These are phyloP conservation scores for Podospora fimiseda DNA, from an alignment of 495 filamentous ascomycete species.

Conservation along the genomic window DNA sequence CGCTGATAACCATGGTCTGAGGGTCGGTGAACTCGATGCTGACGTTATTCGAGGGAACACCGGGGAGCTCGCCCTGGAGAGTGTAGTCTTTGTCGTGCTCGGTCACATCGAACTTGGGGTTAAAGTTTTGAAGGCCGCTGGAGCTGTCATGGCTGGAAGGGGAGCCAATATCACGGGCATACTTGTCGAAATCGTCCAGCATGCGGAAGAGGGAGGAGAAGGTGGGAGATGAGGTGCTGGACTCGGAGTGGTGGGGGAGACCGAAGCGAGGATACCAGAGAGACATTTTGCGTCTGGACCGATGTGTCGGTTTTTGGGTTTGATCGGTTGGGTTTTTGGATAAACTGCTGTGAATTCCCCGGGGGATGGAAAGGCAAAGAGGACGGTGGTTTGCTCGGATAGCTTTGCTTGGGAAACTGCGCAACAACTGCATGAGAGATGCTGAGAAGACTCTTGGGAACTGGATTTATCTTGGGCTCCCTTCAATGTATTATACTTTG, in stretches of 20 bases:
- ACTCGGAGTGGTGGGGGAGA: conserved; percentile 4
- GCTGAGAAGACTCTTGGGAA: too few relatives aligned
- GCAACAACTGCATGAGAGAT: too few relatives aligned
- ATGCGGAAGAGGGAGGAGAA: conserved; percentile 69
- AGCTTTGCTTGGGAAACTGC: too few relatives aligned
- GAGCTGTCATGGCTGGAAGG: conserved; percentile 12
- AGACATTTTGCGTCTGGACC: conserved; percentile 28
- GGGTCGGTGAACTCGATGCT: conserved; percentile 80
- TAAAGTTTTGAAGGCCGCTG: conserved; percentile 9
- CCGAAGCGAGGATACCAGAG: conserved; percentile 19
- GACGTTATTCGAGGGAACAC: conserved; percentile 71
- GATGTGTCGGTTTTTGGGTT: too few relatives aligned
- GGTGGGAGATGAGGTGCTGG: conserved; percentile 35
- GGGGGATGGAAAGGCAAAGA: too few relatives aligned
- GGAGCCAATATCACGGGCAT: conserved; percentile 27
- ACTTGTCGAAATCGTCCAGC: conserved; percentile 68
- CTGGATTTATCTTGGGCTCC: too few relatives aligned
- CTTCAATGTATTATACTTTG: too few relatives aligned
- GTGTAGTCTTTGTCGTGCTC: conserved; percentile 64
- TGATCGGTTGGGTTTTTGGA: too few relatives aligned
- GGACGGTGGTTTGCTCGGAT: too few relatives aligned
- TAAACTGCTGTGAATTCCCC: too few relatives aligned
- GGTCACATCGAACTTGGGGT: conserved; percentile 65
- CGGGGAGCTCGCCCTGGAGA: conserved; percentile 85
- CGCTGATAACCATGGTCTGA: conserved; percentile 67